phyloP scores from a whole-genome alignment of 1,284 basidiomycete species.

The Peniophora sp. region DNA sequence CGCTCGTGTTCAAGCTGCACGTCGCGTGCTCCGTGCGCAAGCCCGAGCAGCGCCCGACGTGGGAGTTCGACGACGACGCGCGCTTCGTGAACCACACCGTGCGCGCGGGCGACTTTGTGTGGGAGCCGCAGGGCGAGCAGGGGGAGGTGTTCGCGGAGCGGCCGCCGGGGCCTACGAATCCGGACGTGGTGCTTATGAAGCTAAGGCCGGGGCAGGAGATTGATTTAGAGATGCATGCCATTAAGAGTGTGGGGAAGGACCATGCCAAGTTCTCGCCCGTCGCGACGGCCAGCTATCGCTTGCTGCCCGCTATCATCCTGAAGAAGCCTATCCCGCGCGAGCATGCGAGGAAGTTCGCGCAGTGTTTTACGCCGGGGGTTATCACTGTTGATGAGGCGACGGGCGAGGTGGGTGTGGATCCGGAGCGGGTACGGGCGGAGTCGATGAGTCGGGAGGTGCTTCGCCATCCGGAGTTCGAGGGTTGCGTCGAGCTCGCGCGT shows the following conservation, averaged over 20 bases:
- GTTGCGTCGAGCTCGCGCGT: conserved; percentile 76
- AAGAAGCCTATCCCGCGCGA: conserved; percentile 61
- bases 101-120: conserved; percentile 73
- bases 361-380: conserved; percentile 89
- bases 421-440: conserved; percentile 71
- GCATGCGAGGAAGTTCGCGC: conserved; percentile 70
- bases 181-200: conserved; percentile 90
- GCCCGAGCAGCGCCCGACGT: conserved; percentile 13
- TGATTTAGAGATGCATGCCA: conserved; percentile 84
- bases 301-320: conserved; percentile 84
- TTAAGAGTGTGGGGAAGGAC: conserved; percentile 93
- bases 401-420: conserved; percentile 53
- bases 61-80: conserved; percentile 13
- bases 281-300: conserved; percentile 91
- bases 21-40: conserved; percentile 64
- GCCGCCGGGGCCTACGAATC: conserved; percentile 68
- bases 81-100: conserved; percentile 66
- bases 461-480: conserved; percentile 87
- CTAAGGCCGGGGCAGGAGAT: conserved; percentile 84
- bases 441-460: conserved; percentile 91
- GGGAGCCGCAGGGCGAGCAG: conserved; percentile 88
- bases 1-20: conserved; percentile 81
- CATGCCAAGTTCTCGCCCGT: conserved; percentile 99
- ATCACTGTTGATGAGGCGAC: conserved; percentile 62
- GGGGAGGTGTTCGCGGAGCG: conserved; percentile 38